phyloP scores from a whole-genome alignment of 805 yeast genomes.

The Candida adriatica region DNA sequence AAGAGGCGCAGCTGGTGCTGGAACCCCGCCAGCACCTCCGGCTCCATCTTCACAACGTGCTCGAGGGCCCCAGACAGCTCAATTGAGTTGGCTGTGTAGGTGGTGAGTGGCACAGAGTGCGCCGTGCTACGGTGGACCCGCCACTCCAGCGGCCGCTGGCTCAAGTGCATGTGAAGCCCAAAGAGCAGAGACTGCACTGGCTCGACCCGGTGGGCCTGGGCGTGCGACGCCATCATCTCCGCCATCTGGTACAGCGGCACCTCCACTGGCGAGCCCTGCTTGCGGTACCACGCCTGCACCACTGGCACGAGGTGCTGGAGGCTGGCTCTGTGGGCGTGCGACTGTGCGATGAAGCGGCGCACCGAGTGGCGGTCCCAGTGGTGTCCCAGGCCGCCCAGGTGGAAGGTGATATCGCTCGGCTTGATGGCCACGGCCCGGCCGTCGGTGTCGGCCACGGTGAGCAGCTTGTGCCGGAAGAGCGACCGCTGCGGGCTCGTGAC shows the following conservation, averaged over 20 bases:
- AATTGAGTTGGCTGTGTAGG: slow-evolving; percentile 8
- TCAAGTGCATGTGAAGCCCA: slow-evolving; percentile 9
- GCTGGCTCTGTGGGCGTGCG: not conserved
- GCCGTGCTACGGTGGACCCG: slow-evolving; percentile 2
- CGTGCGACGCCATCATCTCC: slow-evolving; percentile 2
- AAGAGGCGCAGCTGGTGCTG: not conserved
- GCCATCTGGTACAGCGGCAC: slow-evolving; percentile 1
- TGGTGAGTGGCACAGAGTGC: slow-evolving; percentile 7
- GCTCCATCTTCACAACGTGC: slow-evolving; percentile 3
- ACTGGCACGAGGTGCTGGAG: slow-evolving; percentile 7
- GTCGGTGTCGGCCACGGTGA: slow-evolving; percentile 4
- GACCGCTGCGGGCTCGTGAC: slow-evolving; percentile 7
- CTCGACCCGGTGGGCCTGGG: not conserved
- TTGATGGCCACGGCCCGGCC: slow-evolving; percentile 4
- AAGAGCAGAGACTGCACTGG: slow-evolving; percentile 8
- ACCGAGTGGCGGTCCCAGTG: not conserved
- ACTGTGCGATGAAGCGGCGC: slow-evolving; percentile 1
- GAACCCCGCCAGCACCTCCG: not conserved
- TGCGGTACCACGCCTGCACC: slow-evolving; percentile 11
- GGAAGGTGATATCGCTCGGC: slow-evolving; percentile 11
- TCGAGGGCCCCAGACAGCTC: slow-evolving; percentile 2
- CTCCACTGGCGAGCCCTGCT: slow-evolving; percentile 4
- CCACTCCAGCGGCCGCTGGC: slow-evolving; percentile 8
- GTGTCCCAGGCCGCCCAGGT: slow-evolving; percentile 2
- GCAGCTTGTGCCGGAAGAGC: slow-evolving; percentile 3